Evolutionary conservation across 192 early-diverging fungal species (phyloP), one percentile per base, ranked within the genome.

Genomic region (Jimgerdemannia flammicorona): DNA sequence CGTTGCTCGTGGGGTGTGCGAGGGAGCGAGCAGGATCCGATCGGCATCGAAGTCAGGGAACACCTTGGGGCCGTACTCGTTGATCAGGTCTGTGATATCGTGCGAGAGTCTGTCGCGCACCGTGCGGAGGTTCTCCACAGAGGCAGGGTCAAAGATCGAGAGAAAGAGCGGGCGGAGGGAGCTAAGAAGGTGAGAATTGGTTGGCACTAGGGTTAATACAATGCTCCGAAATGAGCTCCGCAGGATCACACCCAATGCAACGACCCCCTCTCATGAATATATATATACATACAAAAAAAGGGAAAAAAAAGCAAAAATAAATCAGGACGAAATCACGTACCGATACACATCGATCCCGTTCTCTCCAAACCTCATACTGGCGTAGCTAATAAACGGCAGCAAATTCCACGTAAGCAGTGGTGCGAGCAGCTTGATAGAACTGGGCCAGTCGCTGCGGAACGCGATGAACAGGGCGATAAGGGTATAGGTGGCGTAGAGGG

Each of bases 101-200:
- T 86, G 84, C 14, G 93, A 90, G 2, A 99, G 87, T 64, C 93
- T 84, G 43, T 90, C 83, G 40, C 97, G 89, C 42, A 87, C 87
- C 20, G 79, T 78, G 18, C 92, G 88, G 64, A 99, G 86, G 71
- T 88, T 89, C 70, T 82, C 86, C 66, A 90, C 86, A 75, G 86
- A 73, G 79, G 78, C 74, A 75, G 83, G 81, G 75, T 90, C 81
- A 3, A 88, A 78, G 42, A 93, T 70, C 18, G 93, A 89, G 65
- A 99, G 75, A 70, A 93, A 95, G 40, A 97, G 84, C 7, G 97
- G 96, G 4, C 91, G 89, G 64, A 99, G 83, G 9, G 96, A 95
- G 72, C 88, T 29, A 29, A 29, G 29, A 29, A 29, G 29, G 29
- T 29, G 29, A 29, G 29, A 29, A 29, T 29, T 90, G 42, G 6